Conservation (phyloP, 352 stramenopile genomes). For the Phytophthora fragariaefolia region DNA sequence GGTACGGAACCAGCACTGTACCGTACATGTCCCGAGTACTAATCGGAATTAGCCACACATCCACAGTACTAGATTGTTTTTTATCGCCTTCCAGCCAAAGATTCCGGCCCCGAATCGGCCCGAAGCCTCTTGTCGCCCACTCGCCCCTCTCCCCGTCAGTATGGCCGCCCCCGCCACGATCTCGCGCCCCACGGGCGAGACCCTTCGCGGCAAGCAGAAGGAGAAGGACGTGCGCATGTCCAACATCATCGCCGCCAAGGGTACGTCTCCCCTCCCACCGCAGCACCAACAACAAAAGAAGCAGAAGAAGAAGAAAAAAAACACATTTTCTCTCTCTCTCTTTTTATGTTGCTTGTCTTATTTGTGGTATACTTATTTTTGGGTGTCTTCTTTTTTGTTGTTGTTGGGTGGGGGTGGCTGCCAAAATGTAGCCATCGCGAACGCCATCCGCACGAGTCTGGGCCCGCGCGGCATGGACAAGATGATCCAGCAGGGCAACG, state of each 20-base stretch:
- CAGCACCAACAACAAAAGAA: too few relatives aligned
- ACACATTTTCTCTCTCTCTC: too few relatives aligned
- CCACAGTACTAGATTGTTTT: too few relatives aligned
- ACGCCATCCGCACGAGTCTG: constrained; percentile 98
- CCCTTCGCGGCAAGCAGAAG: constrained; percentile 92
- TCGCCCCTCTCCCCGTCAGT: constrained; percentile 1
- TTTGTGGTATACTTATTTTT: too few relatives aligned
- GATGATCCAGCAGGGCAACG: constrained; percentile 98
- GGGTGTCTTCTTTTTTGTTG: too few relatives aligned
- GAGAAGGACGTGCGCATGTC: constrained; percentile 98
- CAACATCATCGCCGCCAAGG: constrained; percentile 99
- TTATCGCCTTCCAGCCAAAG: constrained; percentile 26
- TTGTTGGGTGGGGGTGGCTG: too few relatives aligned
- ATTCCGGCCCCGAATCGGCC: constrained; percentile 18
- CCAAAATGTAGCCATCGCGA: constrained; percentile 94
- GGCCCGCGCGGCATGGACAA: constrained; percentile 99
- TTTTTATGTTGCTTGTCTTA: too few relatives aligned
- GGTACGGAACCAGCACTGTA: too few relatives aligned
- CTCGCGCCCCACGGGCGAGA: constrained; percentile 73
- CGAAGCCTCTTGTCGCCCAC: neutral
- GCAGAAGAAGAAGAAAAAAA: too few relatives aligned
- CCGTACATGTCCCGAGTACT: too few relatives aligned
- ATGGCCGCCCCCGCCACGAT: constrained; percentile 59
- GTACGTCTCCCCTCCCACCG: constrained; percentile 41
- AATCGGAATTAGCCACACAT: too few relatives aligned